Evolutionary conservation across 805 yeast species (phyloP), one percentile per base, ranked within the genome.

Genomic region (Starmerella vaccinii): DNA sequence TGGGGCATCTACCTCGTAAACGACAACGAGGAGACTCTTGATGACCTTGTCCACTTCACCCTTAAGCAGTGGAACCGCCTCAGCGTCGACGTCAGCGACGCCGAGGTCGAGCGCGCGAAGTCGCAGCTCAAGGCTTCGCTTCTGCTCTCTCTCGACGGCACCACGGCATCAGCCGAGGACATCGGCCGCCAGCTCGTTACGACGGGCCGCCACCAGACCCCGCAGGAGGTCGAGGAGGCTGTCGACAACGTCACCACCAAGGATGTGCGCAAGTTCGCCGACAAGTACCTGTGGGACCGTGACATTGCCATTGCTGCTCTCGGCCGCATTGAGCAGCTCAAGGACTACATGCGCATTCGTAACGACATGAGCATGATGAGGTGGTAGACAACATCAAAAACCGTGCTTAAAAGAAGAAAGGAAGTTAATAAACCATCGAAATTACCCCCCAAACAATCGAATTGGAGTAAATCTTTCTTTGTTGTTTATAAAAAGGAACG

Each of bases 141-240:
- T 49, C 74, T 92, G 46, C 72, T 92, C 50, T 84, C 95, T 5
- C 73, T 92, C 42, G 99, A 92, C 67, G 96, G 95, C 55, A 81
- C 95, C 13, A 88, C 97, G 7, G 90, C 97, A 6, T 80, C 88
- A 46, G 97, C 97, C 29, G 99, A 92, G 69, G 97, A 92, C 68
- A 87, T 92, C 60, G 98, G 98, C 24, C 81, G 98, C 68, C 98
- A 92, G 67, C 74, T 92, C 50, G 95, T 92, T 40, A 90, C 96
- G 48, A 89, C 97, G 3, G 98, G 98, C 27, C 75, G 70, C 60
- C 72, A 87, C 59, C 71, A 82, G 57, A 68, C 82, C 6, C 88
- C 92, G 4, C 84, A 80, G 63, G 86, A 81, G 57, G 81, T 82
- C 12, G 83, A 82, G 62, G 73, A 75, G 51, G 76, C 82, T 53